Conservation (phyloP, 2,329 filamentous ascomycete genomes). For the Sphaerostilbella broomeana region DNA sequence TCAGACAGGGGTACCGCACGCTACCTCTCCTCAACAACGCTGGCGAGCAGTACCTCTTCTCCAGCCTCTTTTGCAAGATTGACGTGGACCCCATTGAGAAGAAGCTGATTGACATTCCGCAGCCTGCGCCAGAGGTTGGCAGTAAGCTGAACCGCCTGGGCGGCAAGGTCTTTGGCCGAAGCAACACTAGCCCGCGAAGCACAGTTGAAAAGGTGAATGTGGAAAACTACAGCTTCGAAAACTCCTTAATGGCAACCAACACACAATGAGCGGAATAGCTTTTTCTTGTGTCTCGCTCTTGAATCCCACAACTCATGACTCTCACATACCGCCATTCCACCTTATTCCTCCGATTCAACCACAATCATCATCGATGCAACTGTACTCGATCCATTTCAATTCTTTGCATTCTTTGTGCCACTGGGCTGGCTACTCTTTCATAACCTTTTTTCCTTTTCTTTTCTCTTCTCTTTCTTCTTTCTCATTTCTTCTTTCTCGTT, state of each 20-base stretch:
- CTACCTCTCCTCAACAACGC: constrained; percentile 81
- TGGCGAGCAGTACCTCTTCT: constrained; percentile 91
- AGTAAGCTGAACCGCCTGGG: constrained; percentile 52
- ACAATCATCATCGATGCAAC: neutral
- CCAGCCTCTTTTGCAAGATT: constrained; percentile 87
- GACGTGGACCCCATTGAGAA: constrained; percentile 55
- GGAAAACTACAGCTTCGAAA: constrained; percentile 42
- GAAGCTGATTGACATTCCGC: constrained; percentile 47
- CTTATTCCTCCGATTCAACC: neutral
- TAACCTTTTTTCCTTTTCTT: constrained; percentile 17
- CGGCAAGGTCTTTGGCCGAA: constrained; percentile 51
- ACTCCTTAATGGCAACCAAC: too few species aligned
- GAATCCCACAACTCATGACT: neutral
- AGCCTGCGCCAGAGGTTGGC: constrained; percentile 30
- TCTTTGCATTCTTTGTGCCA: constrained; percentile 10
- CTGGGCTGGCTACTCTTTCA: constrained; percentile 5
- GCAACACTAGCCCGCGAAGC: constrained; percentile 44
- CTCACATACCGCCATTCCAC: constrained; percentile 2
- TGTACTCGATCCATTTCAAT: neutral
- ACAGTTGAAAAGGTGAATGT: constrained; percentile 48
- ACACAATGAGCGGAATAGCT: too few species aligned
- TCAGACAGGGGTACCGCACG: constrained; percentile 89
- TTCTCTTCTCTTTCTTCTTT: constrained; percentile 16
- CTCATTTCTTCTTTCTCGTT: constrained; percentile 13
- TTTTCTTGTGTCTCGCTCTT: constrained; percentile 17